Base-by-base conservation (phyloP, 352 stramenopile species). In the Globisporangium iwayamae region DNA sequence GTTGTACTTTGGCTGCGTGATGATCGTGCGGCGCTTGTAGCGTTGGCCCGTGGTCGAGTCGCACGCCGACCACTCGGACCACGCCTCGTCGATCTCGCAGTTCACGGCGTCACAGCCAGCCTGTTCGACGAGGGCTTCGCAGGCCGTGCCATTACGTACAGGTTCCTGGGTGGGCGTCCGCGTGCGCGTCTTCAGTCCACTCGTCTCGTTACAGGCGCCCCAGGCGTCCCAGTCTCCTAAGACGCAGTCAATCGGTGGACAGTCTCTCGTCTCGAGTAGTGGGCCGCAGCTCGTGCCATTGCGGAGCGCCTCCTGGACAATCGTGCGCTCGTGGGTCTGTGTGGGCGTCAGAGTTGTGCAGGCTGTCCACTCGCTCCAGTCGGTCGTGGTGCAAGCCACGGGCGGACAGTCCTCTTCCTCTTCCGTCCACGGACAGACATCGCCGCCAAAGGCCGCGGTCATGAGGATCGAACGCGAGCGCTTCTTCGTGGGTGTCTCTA, bases 221-320 rank as follows among this genome's bases (percentile, higher is more conserved):
- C 76, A 85, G 0, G 20, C 4, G 1, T 54, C 58, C 74, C 73
- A 84, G 2, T 14, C 8, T 1, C 74, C 61, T 11, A 86, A 59
- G 13, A 82, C 72, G 22, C 81, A 90, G 48, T 79, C 67, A 9
- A 89, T 69, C 0, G 73, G 64, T 10, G 76, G 73, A 56, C 79
- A 88, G 6, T 64, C 56, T 18, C 62, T 61, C 4, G 61, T 76
- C 30, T 88, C 74, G 0, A 62, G 46, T 1, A 69, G 50, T 8
- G 68, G 51, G 4, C 67, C 67, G 16, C 79, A 86, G 2, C 34
- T 63, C 14, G 68, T 69, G 7, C 78, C 79, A 20, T 71, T 73
- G n/a, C 70, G 78, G 20, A 85, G 47, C 0, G 72, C 34, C 2
- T 73, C 32, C 25, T 85, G 77, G 0, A 68, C 4, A 4, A 91